Evolutionary conservation across 2,329 filamentous ascomycete species (phyloP).

Genomic region (Verruconis gallopava): DNA sequence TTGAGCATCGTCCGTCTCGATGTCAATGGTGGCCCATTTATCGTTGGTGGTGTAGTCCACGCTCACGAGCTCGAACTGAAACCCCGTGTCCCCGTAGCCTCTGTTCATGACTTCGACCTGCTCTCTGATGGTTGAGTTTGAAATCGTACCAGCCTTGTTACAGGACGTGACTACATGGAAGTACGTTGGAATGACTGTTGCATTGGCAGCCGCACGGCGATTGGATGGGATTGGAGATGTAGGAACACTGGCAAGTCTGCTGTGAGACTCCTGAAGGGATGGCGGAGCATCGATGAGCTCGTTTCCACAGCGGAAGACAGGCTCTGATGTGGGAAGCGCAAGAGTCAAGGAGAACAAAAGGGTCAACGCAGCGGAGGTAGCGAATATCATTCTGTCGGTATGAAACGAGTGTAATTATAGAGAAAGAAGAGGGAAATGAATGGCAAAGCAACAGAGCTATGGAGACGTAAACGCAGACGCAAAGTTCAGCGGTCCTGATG

Average conservation of each 20-base stretch:
- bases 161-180: background rate
- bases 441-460: no score
- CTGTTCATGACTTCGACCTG: background rate
- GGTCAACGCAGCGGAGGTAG: background rate
- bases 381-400: background rate
- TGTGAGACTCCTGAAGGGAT: background rate
- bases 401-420: no score
- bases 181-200: conserved; percentile 1
- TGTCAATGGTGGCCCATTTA: background rate
- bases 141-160: background rate
- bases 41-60: background rate
- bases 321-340: background rate
- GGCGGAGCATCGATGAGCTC: background rate
- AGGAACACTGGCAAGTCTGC: background rate
- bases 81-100: background rate
- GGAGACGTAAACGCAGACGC: no score
- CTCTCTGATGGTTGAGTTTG: background rate
- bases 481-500: no score
- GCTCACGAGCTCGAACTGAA: background rate
- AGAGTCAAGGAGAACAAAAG: background rate
- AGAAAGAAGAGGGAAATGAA: no score
- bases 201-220: background rate
- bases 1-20: background rate
- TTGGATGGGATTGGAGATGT: background rate
- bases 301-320: background rate